Evolutionary conservation across 2,329 filamentous ascomycete genomes (phyloP).

Genomic region (Paraconiothyrium brasiliense): DNA sequence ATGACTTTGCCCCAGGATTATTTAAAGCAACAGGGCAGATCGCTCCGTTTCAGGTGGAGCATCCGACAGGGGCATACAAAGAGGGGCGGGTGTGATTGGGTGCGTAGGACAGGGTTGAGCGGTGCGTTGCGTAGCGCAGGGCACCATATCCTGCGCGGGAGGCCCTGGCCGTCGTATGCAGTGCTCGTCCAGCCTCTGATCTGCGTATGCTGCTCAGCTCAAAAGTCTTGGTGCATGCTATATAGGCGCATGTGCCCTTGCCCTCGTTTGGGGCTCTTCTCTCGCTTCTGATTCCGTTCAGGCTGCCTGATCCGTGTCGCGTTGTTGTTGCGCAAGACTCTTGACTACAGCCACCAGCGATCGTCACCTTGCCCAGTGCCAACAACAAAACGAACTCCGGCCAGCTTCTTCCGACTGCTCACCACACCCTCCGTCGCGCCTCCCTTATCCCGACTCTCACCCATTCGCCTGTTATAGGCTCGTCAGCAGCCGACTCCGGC

Average conservation of each 20-base stretch:
- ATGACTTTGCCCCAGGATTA: conserved; percentile 13
- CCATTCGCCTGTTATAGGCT: conserved; percentile 11
- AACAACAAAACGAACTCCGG: conserved; percentile 12
- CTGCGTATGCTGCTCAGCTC: not conserved
- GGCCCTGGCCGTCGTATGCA: conserved; percentile 2
- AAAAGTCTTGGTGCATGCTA: conserved; percentile 3
- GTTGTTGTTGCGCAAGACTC: conserved; percentile 1
- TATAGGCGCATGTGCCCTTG: conserved; percentile 9
- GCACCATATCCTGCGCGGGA: not conserved
- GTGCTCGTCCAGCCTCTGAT: conserved; percentile 13
- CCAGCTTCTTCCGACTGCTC: not conserved
- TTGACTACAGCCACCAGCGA: not conserved
- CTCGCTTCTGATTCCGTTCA: not conserved
- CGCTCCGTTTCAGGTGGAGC: conserved; percentile 14
- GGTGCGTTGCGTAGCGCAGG: conserved; percentile 11
- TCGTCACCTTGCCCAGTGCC: conserved; percentile 3
- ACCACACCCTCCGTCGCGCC: conserved; percentile 4
- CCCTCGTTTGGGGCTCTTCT: not conserved
- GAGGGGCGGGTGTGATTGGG: not conserved
- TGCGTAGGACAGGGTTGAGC: conserved; percentile 8
- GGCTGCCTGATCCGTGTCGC: not conserved
- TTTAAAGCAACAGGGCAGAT: conserved; percentile 17
- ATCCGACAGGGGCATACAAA: not conserved
- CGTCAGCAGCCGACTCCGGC: conserved; percentile 10
- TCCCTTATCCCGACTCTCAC: not conserved